phyloP scores from a whole-genome alignment of 2,329 filamentous ascomycete genomes.

The Sporothrix pallida region DNA sequence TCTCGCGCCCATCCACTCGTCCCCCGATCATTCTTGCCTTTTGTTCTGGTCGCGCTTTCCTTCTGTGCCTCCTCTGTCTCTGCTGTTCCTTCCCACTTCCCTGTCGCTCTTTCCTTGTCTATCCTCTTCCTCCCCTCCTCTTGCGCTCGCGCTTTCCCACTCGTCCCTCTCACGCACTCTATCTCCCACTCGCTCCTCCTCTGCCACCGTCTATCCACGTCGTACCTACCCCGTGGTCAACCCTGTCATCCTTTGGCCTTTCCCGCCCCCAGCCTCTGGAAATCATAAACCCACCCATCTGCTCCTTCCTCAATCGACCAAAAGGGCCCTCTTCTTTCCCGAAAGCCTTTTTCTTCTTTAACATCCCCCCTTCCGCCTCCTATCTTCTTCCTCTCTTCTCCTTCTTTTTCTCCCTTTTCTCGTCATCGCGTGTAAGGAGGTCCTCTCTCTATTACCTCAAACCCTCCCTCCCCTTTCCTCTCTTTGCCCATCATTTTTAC shows the following conservation, averaged over 20 bases:
- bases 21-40: slow-evolving; percentile 9
- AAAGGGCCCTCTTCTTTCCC: slow-evolving; percentile 23
- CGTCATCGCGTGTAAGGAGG: slow-evolving; percentile 33
- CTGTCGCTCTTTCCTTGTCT: slow-evolving; percentile 42
- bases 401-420: slow-evolving; percentile 26
- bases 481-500: slow-evolving; percentile 26
- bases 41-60: slow-evolving; percentile 28
- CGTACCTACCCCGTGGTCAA: slow-evolving; percentile 28
- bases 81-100: slow-evolving; percentile 28
- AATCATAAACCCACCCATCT: slow-evolving; percentile 39
- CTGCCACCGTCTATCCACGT: slow-evolving; percentile 16
- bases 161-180: slow-evolving; percentile 11
- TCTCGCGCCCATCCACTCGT: slow-evolving; percentile 31
- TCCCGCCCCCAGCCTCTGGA: slow-evolving; percentile 30
- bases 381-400: slow-evolving; percentile 48
- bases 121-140: slow-evolving; percentile 43
- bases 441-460: slow-evolving; percentile 6
- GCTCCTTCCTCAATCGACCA: slow-evolving; percentile 31
- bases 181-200: not conserved
- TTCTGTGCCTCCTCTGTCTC: slow-evolving; percentile 18
- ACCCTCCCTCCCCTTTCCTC: slow-evolving; percentile 35
- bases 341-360: slow-evolving; percentile 27
- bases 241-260: slow-evolving; percentile 24
- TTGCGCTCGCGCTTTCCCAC: slow-evolving; percentile 37
- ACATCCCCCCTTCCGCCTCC: slow-evolving; percentile 45